phyloP scores from a whole-genome alignment of 2,329 filamentous ascomycete genomes.

The Colletotrichum magnum region DNA sequence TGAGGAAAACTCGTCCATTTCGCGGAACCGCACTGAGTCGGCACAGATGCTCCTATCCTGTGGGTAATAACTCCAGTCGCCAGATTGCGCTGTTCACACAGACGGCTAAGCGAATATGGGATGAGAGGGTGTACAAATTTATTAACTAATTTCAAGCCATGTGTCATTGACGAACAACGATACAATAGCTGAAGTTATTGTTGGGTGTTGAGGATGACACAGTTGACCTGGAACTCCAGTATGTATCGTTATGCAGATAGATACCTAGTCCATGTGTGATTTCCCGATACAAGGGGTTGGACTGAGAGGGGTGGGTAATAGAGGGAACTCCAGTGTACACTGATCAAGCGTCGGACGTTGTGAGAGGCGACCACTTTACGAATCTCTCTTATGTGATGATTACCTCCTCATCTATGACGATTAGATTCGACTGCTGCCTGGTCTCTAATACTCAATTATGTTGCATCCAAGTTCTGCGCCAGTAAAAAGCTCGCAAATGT shows the following conservation, averaged over 20 bases:
- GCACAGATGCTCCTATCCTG: not conserved
- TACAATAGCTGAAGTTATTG: no score
- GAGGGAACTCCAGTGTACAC: no score
- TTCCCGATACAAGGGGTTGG: no score
- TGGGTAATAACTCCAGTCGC: not conserved
- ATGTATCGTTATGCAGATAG: no score
- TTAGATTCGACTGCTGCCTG: conserved; percentile 26
- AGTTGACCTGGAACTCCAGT: no score
- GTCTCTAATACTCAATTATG: conserved; percentile 1
- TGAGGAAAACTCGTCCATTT: not conserved
- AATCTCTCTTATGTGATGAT: conserved; percentile 3
- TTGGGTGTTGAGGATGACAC: no score
- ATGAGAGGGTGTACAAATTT: no score
- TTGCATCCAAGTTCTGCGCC: not conserved
- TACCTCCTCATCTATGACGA: not conserved
- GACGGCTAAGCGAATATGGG: no score
- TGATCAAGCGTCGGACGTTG: not conserved
- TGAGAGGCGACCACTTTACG: not conserved
- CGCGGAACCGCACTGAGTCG: not conserved
- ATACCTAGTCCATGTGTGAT: no score
- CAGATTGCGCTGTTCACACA: not conserved
- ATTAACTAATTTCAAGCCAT: no score
- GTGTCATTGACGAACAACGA: no score
- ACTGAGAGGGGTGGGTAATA: no score
- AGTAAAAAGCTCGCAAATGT: conserved; percentile 6